phyloP scores from a whole-genome alignment of 2,329 filamentous ascomycete genomes.

The Aspergillus flavus region DNA sequence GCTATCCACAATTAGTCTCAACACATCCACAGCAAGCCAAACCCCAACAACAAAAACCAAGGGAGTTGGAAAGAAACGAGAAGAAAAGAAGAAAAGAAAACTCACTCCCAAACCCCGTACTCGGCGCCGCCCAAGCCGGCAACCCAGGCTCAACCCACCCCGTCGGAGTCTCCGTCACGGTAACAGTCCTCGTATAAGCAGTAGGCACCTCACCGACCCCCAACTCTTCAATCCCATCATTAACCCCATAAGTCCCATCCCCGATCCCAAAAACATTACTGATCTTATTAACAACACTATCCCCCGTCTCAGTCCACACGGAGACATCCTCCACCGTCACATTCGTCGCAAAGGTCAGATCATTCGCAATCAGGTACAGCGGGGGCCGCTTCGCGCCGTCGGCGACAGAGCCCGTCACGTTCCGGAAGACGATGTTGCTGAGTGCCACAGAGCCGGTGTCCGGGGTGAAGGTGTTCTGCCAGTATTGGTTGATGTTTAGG shows the following conservation, averaged over 20 bases:
- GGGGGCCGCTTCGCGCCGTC: constrained; percentile 32
- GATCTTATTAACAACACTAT: constrained; percentile 33
- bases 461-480: constrained; percentile 27
- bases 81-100: neutral
- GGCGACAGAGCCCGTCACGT: constrained; percentile 36
- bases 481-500: constrained; percentile 29
- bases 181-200: constrained; percentile 33
- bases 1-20: constrained; percentile 13
- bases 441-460: constrained; percentile 28
- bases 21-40: neutral
- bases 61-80: neutral
- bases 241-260: constrained; percentile 28
- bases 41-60: neutral
- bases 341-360: constrained; percentile 34
- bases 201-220: neutral
- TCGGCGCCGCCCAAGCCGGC: constrained; percentile 35
- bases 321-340: constrained; percentile 37
- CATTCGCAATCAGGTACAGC: constrained; percentile 35
- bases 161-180: constrained; percentile 33
- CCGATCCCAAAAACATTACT: constrained; percentile 39
- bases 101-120: constrained; percentile 37
- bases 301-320: constrained; percentile 36
- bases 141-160: constrained; percentile 28
- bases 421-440: constrained; percentile 28
- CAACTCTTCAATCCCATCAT: neutral